Conservation (phyloP, 2,329 filamentous ascomycete genomes). For the Pyrenophora teres region DNA sequence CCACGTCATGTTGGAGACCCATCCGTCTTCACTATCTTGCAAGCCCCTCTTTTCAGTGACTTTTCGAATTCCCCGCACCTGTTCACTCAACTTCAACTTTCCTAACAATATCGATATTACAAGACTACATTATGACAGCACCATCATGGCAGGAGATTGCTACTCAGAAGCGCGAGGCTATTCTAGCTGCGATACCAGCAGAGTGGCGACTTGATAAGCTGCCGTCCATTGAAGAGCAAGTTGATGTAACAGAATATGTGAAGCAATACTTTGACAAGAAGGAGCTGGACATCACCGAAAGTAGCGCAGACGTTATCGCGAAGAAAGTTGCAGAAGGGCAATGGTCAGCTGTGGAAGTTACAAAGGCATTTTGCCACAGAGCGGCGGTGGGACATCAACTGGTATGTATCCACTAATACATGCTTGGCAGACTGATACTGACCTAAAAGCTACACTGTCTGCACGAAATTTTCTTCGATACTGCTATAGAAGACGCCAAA, state of each 20-base stretch:
- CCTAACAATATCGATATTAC: too few species aligned
- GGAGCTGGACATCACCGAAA: slow-evolving; percentile 66
- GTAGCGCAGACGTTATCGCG: slow-evolving; percentile 61
- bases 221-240: slow-evolving; percentile 57
- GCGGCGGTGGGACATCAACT: slow-evolving; percentile 59
- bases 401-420: not conserved
- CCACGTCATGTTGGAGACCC: too few species aligned
- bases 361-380: slow-evolving; percentile 61
- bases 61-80: not conserved
- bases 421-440: not conserved
- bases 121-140: slow-evolving; percentile 16
- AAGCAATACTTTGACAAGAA: slow-evolving; percentile 58
- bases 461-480: slow-evolving; percentile 57
- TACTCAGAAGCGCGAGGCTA: slow-evolving; percentile 59
- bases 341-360: slow-evolving; percentile 63
- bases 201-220: slow-evolving; percentile 59
- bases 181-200: slow-evolving; percentile 59
- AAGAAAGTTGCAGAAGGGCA: slow-evolving; percentile 57
- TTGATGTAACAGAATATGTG: slow-evolving; percentile 56
- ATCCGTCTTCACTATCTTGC: too few species aligned
- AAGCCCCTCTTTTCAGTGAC: too few species aligned
- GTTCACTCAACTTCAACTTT: too few species aligned
- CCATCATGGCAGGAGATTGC: slow-evolving; percentile 56
- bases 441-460: slow-evolving; percentile 38
- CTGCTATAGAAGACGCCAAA: slow-evolving; percentile 50